Evolutionary conservation across 2,329 filamentous ascomycete species (phyloP).

Genomic region (Diplodia sapinea): DNA sequence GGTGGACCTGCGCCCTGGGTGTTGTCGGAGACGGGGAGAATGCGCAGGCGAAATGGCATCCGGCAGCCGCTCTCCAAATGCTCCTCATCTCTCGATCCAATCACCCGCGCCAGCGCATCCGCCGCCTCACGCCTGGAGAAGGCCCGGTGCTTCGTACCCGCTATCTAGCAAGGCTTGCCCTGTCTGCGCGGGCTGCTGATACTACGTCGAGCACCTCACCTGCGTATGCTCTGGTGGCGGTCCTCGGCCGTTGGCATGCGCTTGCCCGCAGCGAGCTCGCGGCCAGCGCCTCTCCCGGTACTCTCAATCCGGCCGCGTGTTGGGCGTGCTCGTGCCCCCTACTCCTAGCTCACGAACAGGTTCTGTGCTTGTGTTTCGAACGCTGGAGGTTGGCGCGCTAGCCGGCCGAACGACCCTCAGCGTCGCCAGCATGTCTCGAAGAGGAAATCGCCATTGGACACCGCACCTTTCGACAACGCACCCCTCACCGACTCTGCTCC

Average conservation of each 20-base stretch:
- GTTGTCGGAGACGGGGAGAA: constrained; percentile 3
- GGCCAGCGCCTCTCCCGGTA: constrained; percentile 8
- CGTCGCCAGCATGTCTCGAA: constrained; percentile 26
- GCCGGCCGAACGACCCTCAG: constrained; percentile 6
- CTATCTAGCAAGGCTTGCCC: constrained; percentile 6
- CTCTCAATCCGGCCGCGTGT: constrained; percentile 1
- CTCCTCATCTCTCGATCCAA: constrained; percentile 14
- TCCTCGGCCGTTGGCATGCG: neutral
- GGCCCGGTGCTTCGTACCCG: constrained; percentile 12
- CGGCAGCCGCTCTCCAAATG: constrained; percentile 11
- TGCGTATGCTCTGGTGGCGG: neutral
- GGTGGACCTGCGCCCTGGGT: neutral
- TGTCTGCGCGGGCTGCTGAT: neutral
- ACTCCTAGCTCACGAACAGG: neutral
- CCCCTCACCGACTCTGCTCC: constrained; percentile 14
- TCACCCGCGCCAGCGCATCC: constrained; percentile 26
- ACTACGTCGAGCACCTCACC: neutral
- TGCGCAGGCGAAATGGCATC: constrained; percentile 21
- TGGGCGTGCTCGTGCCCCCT: neutral
- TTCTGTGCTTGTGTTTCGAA: constrained; percentile 13
- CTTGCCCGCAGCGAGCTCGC: neutral
- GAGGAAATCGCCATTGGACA: constrained; percentile 22
- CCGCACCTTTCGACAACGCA: constrained; percentile 13
- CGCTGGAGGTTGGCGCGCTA: constrained; percentile 17
- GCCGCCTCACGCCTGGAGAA: constrained; percentile 13